A percentile compares a stretch with the other conserved stretches of the same genome.
phyloP scores from a whole-genome alignment of 2,329 filamentous ascomycete genomes.

The Metarhizium anisopliae region DNA sequence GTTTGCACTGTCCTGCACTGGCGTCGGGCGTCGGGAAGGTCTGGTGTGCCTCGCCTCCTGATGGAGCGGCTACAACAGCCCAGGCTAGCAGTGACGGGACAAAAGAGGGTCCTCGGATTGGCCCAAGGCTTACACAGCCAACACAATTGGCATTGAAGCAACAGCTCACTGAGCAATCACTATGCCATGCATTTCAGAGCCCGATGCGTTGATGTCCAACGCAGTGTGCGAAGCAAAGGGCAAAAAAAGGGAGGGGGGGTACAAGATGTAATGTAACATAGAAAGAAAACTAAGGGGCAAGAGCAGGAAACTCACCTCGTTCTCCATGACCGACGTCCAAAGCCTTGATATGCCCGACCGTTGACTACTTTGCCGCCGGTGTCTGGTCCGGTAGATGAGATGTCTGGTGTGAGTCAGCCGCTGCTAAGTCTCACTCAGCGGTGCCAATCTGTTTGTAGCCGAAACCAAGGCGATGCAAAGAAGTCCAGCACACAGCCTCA shows the following conservation, averaged over 20 bases:
- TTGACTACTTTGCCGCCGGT: neutral
- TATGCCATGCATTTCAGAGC: neutral
- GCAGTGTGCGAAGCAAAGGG: neutral
- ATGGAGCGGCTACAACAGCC: neutral
- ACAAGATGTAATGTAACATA: neutral
- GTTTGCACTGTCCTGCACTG: too few relatives aligned
- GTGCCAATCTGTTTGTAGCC: neutral
- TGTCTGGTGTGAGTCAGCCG: neutral
- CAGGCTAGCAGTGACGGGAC: neutral
- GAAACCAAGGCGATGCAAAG: neutral
- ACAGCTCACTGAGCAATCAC: neutral
- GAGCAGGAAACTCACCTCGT: slow-evolving; percentile 9
- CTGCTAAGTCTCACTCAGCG: neutral
- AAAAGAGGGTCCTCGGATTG: neutral
- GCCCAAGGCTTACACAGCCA: neutral
- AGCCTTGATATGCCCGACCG: neutral
- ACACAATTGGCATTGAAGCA: too few relatives aligned
- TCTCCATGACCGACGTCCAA: slow-evolving; percentile 11
- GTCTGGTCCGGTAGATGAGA: neutral
- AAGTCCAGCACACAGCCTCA: neutral
- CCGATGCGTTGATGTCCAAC: neutral
- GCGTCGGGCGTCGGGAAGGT: neutral
- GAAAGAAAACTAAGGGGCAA: neutral
- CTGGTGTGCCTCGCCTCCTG: neutral
- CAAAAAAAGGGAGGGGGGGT: neutral